Evolutionary conservation across 2,329 filamentous ascomycete species (phyloP), one percentile per base, ranked within the genome.

Genomic region (Aureobasidium mangrovei): DNA sequence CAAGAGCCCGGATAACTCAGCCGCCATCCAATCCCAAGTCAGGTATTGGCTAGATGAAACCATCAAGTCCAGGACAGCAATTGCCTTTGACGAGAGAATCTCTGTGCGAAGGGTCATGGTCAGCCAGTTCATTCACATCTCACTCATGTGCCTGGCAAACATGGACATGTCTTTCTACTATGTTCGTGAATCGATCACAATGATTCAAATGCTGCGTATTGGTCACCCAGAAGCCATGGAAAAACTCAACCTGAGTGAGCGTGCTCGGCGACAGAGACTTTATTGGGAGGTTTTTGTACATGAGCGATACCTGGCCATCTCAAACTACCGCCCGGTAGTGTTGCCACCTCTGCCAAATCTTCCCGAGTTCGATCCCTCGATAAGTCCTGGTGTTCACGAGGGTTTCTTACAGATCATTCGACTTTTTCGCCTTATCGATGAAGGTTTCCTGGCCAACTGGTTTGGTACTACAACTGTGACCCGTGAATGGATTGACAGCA

Each of bases 261-360:
- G 70, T 27, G 69, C 72, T 27, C 65, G 69, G 46, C 63, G 74
- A 46, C 75, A 78, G 57, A 69, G 78, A 3, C 63, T 79, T 1
- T 80, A 80, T 62, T 81, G 78, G 77, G 72, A 78, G 58, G 72
- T 72, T 9, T 80, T 76, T 59, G 77, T 81, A 32, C 77, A 80
- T 56, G 78, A 81, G 61, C 73, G 79, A 12, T 81, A 80, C 60
- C 61, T 77, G n/a, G 74, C 74, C 33, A 74, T 80, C 28, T 67
- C 76, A 3, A 72, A 77, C 38, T 77, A 77, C 41, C 73, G 73
- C 4, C 68, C 65, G n/a, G 66, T 69, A 4, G 69, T 70, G 7
- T 60, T 75, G n/a, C 66, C 65, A 4, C 69, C 70, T 9, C 64
- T 74, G 18, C 63, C 64, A 9, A 61, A 61, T 2, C 62, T 71